Conservation (phyloP, 106 monocot genomes). For the Dendrobium huoshanense region DNA sequence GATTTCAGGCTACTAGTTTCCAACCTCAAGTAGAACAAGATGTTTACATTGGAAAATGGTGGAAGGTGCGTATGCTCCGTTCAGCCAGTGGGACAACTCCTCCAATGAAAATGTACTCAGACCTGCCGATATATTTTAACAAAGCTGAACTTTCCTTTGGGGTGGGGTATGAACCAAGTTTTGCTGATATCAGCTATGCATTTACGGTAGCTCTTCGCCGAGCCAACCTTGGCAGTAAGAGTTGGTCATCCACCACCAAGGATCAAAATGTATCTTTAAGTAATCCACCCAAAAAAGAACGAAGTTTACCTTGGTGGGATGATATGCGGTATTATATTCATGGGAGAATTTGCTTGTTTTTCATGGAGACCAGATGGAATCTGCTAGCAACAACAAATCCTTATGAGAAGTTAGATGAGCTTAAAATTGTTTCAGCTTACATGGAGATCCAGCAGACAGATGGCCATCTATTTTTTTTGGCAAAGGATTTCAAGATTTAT, state of each 20-base stretch:
- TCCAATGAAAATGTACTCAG: constrained; percentile 77
- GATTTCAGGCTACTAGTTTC: constrained; percentile 85
- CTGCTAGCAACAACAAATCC: constrained; percentile 78
- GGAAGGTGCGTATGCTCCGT: constrained; percentile 83
- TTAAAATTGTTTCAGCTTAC: constrained; percentile 63
- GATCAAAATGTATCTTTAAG: constrained; percentile 6
- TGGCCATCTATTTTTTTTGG: constrained; percentile 65
- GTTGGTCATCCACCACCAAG: constrained; percentile 4
- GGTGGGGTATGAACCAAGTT: constrained; percentile 90
- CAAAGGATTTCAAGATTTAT: constrained; percentile 66
- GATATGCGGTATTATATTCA: constrained; percentile 96
- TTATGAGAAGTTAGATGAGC: constrained; percentile 73
- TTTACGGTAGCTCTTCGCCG: constrained; percentile 94
- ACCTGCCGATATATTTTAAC: constrained; percentile 69
- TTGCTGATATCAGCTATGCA: constrained; percentile 97
- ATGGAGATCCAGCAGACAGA: constrained; percentile 86
- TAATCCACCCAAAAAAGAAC: constrained; percentile 73
- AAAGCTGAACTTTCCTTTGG: constrained; percentile 89
- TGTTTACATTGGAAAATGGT: constrained; percentile 89
- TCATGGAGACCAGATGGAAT: constrained; percentile 69
- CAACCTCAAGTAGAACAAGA: constrained; percentile 92
- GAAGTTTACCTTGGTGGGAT: constrained; percentile 99
- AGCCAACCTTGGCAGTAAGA: constrained; percentile 64
- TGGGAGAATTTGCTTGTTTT: constrained; percentile 60
- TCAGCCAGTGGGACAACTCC: constrained; percentile 98